Conservation (phyloP, 805 yeast species). For the Metschnikowia reukaufii region DNA sequence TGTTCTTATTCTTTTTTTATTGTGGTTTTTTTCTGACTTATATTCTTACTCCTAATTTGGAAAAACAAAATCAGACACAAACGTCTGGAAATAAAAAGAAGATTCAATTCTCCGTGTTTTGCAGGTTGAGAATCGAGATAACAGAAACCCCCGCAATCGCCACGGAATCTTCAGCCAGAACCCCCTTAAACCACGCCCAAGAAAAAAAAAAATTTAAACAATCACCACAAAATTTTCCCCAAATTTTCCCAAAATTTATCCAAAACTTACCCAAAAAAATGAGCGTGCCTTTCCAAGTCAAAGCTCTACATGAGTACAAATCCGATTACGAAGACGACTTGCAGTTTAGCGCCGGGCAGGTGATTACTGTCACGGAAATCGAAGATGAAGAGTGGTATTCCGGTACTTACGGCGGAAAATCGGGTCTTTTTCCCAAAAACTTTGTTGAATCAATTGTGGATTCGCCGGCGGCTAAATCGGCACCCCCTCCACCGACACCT, state of each 20-base stretch:
- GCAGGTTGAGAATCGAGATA: neutral
- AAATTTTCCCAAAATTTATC: no score
- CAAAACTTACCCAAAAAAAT: constrained; percentile 7
- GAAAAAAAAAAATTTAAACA: no score
- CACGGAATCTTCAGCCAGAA: no score
- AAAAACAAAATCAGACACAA: neutral
- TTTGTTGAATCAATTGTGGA: constrained; percentile 54
- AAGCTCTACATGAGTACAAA: constrained; percentile 64
- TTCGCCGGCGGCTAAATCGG: neutral
- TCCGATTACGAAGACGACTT: constrained; percentile 78
- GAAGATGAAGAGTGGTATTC: constrained; percentile 93
- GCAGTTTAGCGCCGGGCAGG: constrained; percentile 63
- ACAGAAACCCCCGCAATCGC: neutral
- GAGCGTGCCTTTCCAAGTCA: constrained; percentile 60
- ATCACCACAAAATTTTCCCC: no score
- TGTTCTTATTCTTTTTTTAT: no score
- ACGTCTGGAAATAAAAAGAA: neutral
- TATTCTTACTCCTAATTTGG: no score
- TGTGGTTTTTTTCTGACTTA: no score
- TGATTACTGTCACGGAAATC: constrained; percentile 69
- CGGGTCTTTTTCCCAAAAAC: constrained; percentile 86
- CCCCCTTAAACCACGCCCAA: neutral
- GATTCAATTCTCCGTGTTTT: neutral
- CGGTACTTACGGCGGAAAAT: constrained; percentile 62
- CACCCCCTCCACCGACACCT: neutral